These are phyloP conservation scores for Suillus subluteus DNA, from an alignment of 768 basidiomycete genomes.

Conservation along the genomic window DNA sequence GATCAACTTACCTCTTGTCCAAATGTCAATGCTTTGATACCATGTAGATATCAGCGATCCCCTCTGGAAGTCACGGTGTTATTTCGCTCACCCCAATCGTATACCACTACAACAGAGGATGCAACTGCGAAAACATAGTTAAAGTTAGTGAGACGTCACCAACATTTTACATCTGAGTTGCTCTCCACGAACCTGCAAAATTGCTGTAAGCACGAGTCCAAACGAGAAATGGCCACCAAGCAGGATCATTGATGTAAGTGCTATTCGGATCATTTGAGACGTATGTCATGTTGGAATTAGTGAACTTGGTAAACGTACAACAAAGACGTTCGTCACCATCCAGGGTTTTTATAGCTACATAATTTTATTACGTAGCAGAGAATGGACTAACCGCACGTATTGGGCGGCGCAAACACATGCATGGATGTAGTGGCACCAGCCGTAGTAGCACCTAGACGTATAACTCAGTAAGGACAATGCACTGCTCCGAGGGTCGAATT, in stretches of 20 bases:
- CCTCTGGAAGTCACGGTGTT: background rate
- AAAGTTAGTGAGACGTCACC: background rate
- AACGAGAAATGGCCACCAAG: background rate
- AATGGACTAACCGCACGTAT: background rate
- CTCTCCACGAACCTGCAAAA: background rate
- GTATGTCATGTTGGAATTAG: background rate
- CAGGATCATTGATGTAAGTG: background rate
- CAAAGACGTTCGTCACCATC: too few relatives aligned
- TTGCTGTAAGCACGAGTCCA: background rate
- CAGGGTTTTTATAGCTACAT: background rate
- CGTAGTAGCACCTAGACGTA: too few relatives aligned
- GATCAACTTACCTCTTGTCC: background rate
- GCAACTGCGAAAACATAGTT: background rate
- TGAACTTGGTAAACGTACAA: background rate
- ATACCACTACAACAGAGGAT: background rate
- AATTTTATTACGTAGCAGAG: background rate
- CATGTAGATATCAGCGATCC: background rate
- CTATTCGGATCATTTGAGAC: background rate
- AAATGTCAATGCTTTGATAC: background rate
- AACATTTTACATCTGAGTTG: background rate
- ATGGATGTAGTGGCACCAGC: background rate
- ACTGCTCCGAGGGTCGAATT: too few relatives aligned
- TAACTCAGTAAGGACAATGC: too few relatives aligned
- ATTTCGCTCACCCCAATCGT: background rate
- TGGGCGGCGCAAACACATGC: background rate